These are phyloP conservation scores for Pseudoperonospora humuli DNA, from an alignment of 352 stramenopile species.

Conservation along the genomic window DNA sequence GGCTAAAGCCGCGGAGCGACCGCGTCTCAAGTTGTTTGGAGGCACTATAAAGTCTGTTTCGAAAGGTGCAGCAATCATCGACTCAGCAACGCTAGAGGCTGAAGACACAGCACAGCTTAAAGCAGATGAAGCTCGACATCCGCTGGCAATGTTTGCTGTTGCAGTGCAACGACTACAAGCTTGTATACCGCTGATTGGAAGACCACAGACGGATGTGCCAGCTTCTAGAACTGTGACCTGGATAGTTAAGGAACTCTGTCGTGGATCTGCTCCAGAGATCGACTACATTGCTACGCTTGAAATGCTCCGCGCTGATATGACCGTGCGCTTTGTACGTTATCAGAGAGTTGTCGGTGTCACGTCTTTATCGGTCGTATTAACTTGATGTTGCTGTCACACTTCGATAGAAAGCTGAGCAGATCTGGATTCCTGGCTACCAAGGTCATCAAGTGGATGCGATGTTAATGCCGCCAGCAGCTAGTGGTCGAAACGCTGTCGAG, in stretches of 20 bases:
- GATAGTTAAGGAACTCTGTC: slow-evolving; percentile 48
- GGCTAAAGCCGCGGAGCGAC: slow-evolving; percentile 4
- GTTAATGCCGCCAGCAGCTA: slow-evolving; percentile 50
- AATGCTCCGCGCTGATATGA: slow-evolving; percentile 76
- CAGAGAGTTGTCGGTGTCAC: not conserved
- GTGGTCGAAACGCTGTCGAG: slow-evolving; percentile 21
- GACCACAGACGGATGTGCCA: slow-evolving; percentile 28
- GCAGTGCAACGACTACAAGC: slow-evolving; percentile 25
- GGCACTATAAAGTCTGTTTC: slow-evolving; percentile 9
- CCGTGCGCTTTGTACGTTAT: slow-evolving; percentile 59
- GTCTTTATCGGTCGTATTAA: not conserved
- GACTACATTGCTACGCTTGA: slow-evolving; percentile 69
- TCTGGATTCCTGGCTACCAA: slow-evolving; percentile 63
- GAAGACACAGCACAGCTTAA: slow-evolving; percentile 15
- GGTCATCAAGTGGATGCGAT: slow-evolving; percentile 72
- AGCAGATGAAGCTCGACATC: slow-evolving; percentile 2
- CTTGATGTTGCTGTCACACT: not conserved
- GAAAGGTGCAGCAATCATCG: slow-evolving; percentile 20
- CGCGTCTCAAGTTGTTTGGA: slow-evolving; percentile 17
- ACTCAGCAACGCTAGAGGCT: slow-evolving; percentile 24
- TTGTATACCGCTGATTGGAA: slow-evolving; percentile 31
- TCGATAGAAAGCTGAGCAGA: slow-evolving; percentile 62
- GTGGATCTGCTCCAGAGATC: slow-evolving; percentile 27
- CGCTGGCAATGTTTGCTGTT: slow-evolving; percentile 25
- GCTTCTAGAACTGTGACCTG: slow-evolving; percentile 36